Evolutionary conservation across 495 filamentous ascomycete species (phyloP).

Genomic region (Penicillium desertorum): DNA sequence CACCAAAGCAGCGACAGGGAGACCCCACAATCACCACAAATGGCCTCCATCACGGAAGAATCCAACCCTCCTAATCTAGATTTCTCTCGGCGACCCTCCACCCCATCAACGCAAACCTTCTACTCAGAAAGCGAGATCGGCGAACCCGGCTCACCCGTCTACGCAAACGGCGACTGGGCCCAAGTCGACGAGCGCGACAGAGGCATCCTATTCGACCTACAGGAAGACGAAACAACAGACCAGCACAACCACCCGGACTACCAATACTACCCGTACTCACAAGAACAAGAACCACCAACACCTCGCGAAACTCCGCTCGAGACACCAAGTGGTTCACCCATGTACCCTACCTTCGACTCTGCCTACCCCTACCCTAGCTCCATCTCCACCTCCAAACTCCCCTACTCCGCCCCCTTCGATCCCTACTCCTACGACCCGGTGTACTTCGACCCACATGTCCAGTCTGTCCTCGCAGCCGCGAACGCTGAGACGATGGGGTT

Average conservation of each 20-base stretch:
- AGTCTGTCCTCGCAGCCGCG: constrained; percentile 32
- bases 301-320: constrained; percentile 3
- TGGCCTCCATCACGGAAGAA: constrained; percentile 30
- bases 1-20: constrained; percentile 22
- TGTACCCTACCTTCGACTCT: constrained; percentile 3
- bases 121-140: constrained; percentile 35
- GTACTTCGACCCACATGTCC: constrained; percentile 30
- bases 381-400: constrained; percentile 9
- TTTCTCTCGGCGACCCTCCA: constrained; percentile 18
- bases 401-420: constrained; percentile 5
- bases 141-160: constrained; percentile 40
- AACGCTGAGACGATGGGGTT: constrained; percentile 33
- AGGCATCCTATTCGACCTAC: constrained; percentile 24
- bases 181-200: constrained; percentile 30
- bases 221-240: neutral
- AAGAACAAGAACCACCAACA: neutral
- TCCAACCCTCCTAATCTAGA: constrained; percentile 13
- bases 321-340: neutral
- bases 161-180: constrained; percentile 33
- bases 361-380: neutral
- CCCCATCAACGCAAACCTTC: constrained; percentile 27
- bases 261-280: constrained; percentile 8
- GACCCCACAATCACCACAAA: constrained; percentile 17
- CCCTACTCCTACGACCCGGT: constrained; percentile 22
- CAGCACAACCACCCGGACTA: constrained; percentile 6